Evolutionary conservation across 2,329 filamentous ascomycete species (phyloP).

Genomic region (Aureobasidium sp.): DNA sequence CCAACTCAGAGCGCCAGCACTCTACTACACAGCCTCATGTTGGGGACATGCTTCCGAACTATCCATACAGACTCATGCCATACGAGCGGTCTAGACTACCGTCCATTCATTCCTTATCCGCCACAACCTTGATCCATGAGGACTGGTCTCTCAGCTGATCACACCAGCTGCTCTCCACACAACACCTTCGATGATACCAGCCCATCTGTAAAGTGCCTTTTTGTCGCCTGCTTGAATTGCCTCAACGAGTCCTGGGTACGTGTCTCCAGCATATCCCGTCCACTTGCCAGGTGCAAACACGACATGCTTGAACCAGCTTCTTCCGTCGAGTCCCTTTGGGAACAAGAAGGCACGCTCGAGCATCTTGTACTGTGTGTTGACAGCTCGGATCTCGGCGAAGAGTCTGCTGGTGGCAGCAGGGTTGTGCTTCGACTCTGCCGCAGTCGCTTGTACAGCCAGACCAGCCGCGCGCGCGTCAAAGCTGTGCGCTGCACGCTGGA

Average conservation of each 20-base stretch:
- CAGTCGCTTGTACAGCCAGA: conserved; percentile 42
- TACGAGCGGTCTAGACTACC: too few species aligned
- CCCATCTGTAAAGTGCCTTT: conserved; percentile 35
- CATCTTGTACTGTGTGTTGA: conserved; percentile 77
- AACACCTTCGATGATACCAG: conserved; percentile 32
- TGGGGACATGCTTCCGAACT: too few species aligned
- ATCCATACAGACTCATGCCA: too few species aligned
- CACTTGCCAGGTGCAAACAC: conserved; percentile 86
- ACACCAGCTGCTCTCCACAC: conserved; percentile 28
- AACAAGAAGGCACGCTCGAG: conserved; percentile 78
- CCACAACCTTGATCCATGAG: too few species aligned
- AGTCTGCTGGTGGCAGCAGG: conserved; percentile 15
- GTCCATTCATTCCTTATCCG: not conserved
- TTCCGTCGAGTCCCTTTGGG: conserved; percentile 65
- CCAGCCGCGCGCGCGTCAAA: conserved; percentile 48
- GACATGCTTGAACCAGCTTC: conserved; percentile 90
- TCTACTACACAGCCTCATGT: too few species aligned
- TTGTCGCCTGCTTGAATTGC: conserved; percentile 47
- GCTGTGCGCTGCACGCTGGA: conserved; percentile 41
- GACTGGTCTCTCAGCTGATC: not conserved
- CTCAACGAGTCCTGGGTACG: conserved; percentile 59
- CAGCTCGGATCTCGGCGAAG: conserved; percentile 44
- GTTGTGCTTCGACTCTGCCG: conserved; percentile 50
- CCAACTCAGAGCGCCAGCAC: too few species aligned
- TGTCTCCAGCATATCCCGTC: conserved; percentile 80